These are phyloP conservation scores for Haematococcus sp. DNA, from an alignment of 139 green algal genomes.

Conservation along the genomic window DNA sequence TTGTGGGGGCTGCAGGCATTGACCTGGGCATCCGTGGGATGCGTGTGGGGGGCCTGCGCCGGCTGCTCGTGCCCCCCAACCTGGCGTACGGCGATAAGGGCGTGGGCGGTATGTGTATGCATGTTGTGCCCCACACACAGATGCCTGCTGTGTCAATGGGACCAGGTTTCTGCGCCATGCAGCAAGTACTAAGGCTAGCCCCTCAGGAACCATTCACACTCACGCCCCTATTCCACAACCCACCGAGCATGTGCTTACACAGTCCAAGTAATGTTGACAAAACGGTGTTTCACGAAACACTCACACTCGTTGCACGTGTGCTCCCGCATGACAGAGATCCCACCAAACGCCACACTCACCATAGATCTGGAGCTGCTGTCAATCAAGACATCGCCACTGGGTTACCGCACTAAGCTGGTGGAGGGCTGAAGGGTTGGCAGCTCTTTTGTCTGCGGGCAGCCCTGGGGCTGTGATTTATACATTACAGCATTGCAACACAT, in stretches of 20 bases:
- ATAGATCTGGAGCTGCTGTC: conserved; percentile 80
- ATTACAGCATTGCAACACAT: too few relatives aligned
- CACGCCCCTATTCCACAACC: background rate
- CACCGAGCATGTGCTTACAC: background rate
- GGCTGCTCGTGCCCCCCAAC: conserved; percentile 75
- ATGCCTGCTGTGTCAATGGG: background rate
- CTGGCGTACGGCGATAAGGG: conserved; percentile 70
- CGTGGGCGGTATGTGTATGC: conserved; percentile 38
- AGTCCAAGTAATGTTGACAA: background rate
- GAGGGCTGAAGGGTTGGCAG: conserved; percentile 51
- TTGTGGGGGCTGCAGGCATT: conserved; percentile 8
- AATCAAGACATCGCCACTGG: conserved; percentile 61
- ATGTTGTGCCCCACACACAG: background rate
- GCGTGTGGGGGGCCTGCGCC: conserved; percentile 71
- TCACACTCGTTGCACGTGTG: background rate
- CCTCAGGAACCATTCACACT: background rate
- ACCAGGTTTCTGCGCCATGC: background rate
- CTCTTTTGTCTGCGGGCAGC: too few relatives aligned
- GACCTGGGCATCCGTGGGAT: conserved; percentile 75
- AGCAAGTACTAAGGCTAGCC: too few relatives aligned
- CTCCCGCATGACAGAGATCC: conserved; percentile 59
- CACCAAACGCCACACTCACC: conserved; percentile 58
- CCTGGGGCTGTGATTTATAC: too few relatives aligned
- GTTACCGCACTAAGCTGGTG: conserved; percentile 64
- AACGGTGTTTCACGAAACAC: background rate